Percentiles rank a stretch among this genome's conserved stretches.
Conservation (phyloP, 2,329 filamentous ascomycete species). For the Aspergillus arachidicola region DNA sequence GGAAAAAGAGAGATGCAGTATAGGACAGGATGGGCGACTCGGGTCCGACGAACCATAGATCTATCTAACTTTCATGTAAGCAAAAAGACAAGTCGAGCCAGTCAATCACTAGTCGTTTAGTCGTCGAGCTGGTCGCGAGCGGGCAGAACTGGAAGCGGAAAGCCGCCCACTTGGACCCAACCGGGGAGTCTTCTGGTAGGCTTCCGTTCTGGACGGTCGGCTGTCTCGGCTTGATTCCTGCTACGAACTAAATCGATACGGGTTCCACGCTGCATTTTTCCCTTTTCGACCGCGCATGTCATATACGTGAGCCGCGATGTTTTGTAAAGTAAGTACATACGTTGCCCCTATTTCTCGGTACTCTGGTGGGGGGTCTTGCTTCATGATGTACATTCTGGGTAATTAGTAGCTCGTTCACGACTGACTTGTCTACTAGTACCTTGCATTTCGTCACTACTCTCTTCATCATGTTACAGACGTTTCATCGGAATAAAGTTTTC, state of each 20-base stretch:
- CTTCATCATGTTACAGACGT: neutral
- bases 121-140: neutral
- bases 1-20: neutral
- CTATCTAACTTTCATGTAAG: conserved; percentile 7
- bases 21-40: neutral
- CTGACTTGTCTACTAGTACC: neutral
- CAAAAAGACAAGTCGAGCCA: conserved; percentile 13
- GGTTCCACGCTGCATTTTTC: conserved; percentile 8
- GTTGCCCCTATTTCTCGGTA: neutral
- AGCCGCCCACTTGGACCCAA: conserved; percentile 14
- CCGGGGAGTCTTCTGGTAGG: neutral
- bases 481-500: neutral
- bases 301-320: neutral
- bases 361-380: neutral
- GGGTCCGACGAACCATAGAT: conserved; percentile 18
- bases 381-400: neutral
- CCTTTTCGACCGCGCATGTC: conserved; percentile 7
- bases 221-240: conserved; percentile 20
- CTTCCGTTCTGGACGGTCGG: conserved; percentile 16
- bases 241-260: conserved; percentile 7
- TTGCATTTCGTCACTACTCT: neutral
- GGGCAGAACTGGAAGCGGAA: conserved; percentile 23
- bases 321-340: neutral
- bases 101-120: neutral
- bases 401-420: neutral